These are phyloP conservation scores for Epichloe sylvatica DNA, from an alignment of 2,329 filamentous ascomycete genomes.

Conservation along the genomic window DNA sequence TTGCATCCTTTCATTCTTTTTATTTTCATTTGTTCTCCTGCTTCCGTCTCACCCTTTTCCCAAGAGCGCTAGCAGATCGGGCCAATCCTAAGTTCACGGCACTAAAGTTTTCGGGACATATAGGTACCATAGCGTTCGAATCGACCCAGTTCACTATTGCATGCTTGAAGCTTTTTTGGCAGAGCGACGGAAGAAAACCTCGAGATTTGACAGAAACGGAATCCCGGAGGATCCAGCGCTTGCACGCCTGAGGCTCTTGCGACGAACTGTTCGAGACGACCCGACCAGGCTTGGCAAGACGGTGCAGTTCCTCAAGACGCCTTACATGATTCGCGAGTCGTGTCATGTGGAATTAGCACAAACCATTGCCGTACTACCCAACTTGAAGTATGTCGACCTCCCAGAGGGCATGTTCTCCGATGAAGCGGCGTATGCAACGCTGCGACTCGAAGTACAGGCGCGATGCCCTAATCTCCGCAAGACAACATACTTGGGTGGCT, in stretches of 20 bases:
- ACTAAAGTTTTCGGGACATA: background rate
- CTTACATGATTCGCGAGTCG: slow-evolving; percentile 88
- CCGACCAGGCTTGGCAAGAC: slow-evolving; percentile 51
- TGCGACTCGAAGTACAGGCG: slow-evolving; percentile 73
- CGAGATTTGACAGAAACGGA: slow-evolving; percentile 61
- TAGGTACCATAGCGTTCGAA: slow-evolving; percentile 79
- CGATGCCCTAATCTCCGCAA: slow-evolving; percentile 73
- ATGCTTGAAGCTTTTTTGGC: slow-evolving; percentile 72
- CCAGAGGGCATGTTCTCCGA: slow-evolving; percentile 79
- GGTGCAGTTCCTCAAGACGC: slow-evolving; percentile 72
- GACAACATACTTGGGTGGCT: slow-evolving; percentile 71
- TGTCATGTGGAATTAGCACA: slow-evolving; percentile 73
- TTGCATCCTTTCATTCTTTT: background rate
- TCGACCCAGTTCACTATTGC: slow-evolving; percentile 92
- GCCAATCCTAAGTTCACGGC: background rate
- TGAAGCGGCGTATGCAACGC: slow-evolving; percentile 57
- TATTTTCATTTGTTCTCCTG: background rate
- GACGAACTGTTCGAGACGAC: slow-evolving; percentile 69
- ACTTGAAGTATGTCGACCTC: slow-evolving; percentile 78
- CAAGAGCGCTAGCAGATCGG: too few species aligned
- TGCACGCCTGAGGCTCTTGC: slow-evolving; percentile 62
- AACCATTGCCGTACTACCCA: slow-evolving; percentile 71
- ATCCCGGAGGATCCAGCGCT: slow-evolving; percentile 69
- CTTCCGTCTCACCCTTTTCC: background rate
- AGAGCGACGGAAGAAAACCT: slow-evolving; percentile 61